Conservation (phyloP, 2,329 filamentous ascomycete genomes). For the Aureobasidium leucospermi region DNA sequence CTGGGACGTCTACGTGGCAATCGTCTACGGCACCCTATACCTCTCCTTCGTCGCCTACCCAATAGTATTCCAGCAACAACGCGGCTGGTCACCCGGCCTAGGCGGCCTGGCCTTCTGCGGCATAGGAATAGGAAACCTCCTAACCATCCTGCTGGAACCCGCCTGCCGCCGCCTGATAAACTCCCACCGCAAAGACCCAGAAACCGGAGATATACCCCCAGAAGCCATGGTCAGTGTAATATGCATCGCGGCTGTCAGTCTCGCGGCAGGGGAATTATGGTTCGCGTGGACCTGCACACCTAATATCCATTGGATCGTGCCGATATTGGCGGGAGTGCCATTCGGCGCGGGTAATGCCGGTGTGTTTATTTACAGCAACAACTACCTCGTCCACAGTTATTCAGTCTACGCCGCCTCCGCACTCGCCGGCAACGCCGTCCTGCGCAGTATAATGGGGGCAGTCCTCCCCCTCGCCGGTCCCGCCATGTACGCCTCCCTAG, state of each 20-base stretch:
- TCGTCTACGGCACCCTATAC: conserved; percentile 81
- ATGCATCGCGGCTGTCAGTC: conserved; percentile 66
- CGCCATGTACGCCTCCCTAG: conserved; percentile 60
- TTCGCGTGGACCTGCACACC: conserved; percentile 87
- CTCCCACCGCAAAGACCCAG: conserved; percentile 62
- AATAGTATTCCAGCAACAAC: conserved; percentile 66
- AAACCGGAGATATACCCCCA: conserved; percentile 64
- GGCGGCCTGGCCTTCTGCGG: conserved; percentile 74
- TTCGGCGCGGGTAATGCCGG: conserved; percentile 71
- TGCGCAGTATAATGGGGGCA: conserved; percentile 68
- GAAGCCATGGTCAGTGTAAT: conserved; percentile 78
- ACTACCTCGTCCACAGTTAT: conserved; percentile 73
- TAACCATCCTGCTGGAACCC: conserved; percentile 52
- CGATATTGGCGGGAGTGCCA: conserved; percentile 69
- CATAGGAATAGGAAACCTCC: conserved; percentile 51
- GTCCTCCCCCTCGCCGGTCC: conserved; percentile 68
- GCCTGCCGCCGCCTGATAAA: conserved; percentile 72
- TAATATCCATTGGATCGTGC: conserved; percentile 73
- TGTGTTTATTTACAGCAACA: conserved; percentile 75
- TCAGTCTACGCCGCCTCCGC: conserved; percentile 76
- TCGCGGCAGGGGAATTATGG: conserved; percentile 71
- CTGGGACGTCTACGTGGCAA: conserved; percentile 63
- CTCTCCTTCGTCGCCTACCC: conserved; percentile 89
- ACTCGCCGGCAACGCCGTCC: conserved; percentile 70
- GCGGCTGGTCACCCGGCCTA: conserved; percentile 69